These are phyloP conservation scores for Malus sieversii DNA, from an alignment of 306 rosid species.

Conservation along the genomic window DNA sequence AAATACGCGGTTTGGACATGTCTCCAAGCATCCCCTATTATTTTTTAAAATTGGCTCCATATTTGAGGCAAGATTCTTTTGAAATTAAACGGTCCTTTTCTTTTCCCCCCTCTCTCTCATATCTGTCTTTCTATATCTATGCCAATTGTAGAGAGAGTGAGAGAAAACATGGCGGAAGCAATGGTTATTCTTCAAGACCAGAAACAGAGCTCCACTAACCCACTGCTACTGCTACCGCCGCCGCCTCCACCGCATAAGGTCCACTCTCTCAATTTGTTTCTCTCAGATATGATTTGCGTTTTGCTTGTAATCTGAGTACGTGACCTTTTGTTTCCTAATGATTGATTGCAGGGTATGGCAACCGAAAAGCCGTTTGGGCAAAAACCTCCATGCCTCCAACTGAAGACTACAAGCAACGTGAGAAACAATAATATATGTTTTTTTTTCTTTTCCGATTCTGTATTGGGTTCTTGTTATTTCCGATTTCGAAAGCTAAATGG, in stretches of 20 bases:
- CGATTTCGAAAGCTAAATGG: not conserved
- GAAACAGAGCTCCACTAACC: not conserved
- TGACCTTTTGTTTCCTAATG: not conserved
- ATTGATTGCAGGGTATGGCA: constrained; percentile 8
- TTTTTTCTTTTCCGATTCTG: not conserved
- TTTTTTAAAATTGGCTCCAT: constrained; percentile 3
- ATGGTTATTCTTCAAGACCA: constrained; percentile 18
- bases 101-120: not conserved
- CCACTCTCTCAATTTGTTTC: not conserved
- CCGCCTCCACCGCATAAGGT: constrained; percentile 11
- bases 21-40: not conserved
- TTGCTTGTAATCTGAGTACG: not conserved
- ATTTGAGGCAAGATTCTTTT: not conserved
- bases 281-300: not conserved
- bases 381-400: not conserved
- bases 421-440: not conserved
- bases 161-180: not conserved
- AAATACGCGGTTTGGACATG: not conserved
- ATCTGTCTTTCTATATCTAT: not conserved
- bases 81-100: not conserved
- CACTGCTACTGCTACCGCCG: not conserved
- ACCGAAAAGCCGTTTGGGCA: not conserved
- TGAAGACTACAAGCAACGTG: constrained; percentile 1
- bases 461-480: not conserved
- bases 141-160: too few species aligned